These are phyloP conservation scores for Noccaea caerulescens DNA, from an alignment of 345 rosid genomes.

Conservation along the genomic window DNA sequence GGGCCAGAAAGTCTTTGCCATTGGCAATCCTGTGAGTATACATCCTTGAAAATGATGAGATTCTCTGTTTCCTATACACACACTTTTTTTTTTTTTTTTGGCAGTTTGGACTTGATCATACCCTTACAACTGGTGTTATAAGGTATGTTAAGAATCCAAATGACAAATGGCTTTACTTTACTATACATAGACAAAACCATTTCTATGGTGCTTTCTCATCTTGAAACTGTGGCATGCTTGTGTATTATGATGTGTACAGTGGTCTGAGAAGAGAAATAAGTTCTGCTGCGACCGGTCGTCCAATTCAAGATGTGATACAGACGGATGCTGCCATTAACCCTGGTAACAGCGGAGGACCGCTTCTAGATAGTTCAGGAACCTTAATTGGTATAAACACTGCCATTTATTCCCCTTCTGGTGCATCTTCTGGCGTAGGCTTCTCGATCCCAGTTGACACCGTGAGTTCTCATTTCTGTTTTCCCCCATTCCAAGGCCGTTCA, in stretches of 20 bases:
- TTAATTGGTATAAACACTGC: conserved; percentile 96
- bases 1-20: conserved; percentile 96
- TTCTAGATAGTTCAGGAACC: conserved; percentile 90
- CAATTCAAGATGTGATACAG: conserved; percentile 98
- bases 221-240: conserved; percentile 23
- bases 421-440: conserved; percentile 98
- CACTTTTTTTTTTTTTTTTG: conserved; percentile 4
- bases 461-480: conserved; percentile 41
- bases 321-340: conserved; percentile 99
- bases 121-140: conserved; percentile 94
- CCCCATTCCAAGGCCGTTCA: conserved; percentile 5
- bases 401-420: conserved; percentile 98
- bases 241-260: conserved; percentile 47
- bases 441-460: conserved; percentile 98
- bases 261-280: conserved; percentile 96
- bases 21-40: conserved; percentile 91
- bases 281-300: conserved; percentile 98
- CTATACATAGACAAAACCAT: background rate
- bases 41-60: conserved; percentile 1
- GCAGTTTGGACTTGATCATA: conserved; percentile 98
- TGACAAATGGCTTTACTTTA: background rate
- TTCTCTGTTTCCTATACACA: background rate
- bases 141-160: conserved; percentile 50
- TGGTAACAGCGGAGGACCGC: conserved; percentile 97
- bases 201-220: background rate